These are phyloP conservation scores for Cercospora janseana DNA, from an alignment of 2,329 filamentous ascomycete species.

Conservation along the genomic window DNA sequence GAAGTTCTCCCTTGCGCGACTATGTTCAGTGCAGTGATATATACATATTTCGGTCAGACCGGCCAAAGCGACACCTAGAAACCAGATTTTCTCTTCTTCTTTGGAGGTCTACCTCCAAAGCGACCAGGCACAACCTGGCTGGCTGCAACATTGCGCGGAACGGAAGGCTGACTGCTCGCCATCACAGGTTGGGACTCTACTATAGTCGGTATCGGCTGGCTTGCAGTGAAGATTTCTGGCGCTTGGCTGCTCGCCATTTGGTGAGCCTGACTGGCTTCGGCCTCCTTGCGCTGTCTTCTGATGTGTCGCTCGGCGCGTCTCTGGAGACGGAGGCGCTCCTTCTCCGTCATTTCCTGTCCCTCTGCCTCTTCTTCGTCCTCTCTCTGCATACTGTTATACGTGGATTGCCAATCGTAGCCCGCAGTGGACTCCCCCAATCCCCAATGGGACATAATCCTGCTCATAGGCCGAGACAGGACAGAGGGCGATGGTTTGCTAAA, in stretches of 20 bases:
- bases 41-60: too few relatives aligned
- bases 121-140: constrained; percentile 37
- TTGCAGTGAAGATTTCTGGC: constrained; percentile 33
- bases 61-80: too few relatives aligned
- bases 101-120: constrained; percentile 39
- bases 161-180: constrained; percentile 28
- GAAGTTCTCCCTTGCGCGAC: too few relatives aligned
- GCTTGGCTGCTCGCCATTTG: constrained; percentile 34
- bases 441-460: constrained; percentile 46
- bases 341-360: constrained; percentile 40
- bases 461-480: constrained; percentile 36
- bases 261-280: constrained; percentile 28
- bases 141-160: constrained; percentile 22
- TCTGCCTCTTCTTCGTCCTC: constrained; percentile 33
- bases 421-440: constrained; percentile 38
- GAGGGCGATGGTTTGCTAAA: constrained; percentile 33
- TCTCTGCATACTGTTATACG: constrained; percentile 30
- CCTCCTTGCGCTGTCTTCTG: constrained; percentile 43
- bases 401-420: constrained; percentile 44
- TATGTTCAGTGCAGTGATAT: too few relatives aligned
- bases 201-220: constrained; percentile 25
- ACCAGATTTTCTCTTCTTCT: constrained; percentile 44
- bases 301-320: constrained; percentile 43
- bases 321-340: constrained; percentile 40
- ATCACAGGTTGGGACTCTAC: constrained; percentile 18